Conservation (phyloP, 257 asterid genomes). For the Osmanthus fragrans region DNA sequence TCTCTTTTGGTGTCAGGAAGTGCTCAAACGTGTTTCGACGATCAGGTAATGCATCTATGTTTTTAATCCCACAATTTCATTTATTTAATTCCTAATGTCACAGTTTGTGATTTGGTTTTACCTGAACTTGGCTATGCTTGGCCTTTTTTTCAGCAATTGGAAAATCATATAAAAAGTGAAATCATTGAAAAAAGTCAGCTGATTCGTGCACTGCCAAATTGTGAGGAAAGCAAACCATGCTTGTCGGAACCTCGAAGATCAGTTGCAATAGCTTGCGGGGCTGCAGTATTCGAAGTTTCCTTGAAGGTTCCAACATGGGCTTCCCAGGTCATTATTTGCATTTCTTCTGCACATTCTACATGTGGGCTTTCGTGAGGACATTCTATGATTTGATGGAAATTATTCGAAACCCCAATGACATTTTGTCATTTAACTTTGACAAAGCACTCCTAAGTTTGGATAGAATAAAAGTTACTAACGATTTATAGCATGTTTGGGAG, state of each 20-base stretch:
- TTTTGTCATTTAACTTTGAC: background rate
- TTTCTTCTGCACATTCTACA: conserved; percentile 2
- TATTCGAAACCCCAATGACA: background rate
- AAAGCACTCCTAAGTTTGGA: background rate
- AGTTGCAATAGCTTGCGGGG: conserved; percentile 90
- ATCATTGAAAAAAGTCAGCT: conserved; percentile 71
- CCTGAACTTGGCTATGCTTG: conserved; percentile 12
- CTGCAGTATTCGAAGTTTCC: conserved; percentile 82
- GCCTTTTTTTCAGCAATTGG: conserved; percentile 59
- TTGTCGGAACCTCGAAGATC: conserved; percentile 86
- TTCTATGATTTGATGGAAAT: background rate
- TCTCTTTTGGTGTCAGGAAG: conserved; percentile 95
- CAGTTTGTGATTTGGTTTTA: conserved; percentile 1
- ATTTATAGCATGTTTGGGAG: background rate
- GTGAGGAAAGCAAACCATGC: conserved; percentile 56
- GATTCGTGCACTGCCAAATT: conserved; percentile 53
- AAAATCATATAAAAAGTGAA: conserved; percentile 96
- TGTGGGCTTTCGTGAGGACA: background rate
- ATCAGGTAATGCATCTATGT: conserved; percentile 53
- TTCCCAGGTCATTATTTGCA: conserved; percentile 62
- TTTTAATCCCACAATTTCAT: background rate
- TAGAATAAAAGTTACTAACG: background rate
- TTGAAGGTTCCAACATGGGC: conserved; percentile 97
- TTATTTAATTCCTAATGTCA: background rate
- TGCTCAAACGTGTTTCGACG: conserved; percentile 97